These are phyloP conservation scores for Aegle marmelos DNA, from an alignment of 345 rosid genomes.

Conservation along the genomic window DNA sequence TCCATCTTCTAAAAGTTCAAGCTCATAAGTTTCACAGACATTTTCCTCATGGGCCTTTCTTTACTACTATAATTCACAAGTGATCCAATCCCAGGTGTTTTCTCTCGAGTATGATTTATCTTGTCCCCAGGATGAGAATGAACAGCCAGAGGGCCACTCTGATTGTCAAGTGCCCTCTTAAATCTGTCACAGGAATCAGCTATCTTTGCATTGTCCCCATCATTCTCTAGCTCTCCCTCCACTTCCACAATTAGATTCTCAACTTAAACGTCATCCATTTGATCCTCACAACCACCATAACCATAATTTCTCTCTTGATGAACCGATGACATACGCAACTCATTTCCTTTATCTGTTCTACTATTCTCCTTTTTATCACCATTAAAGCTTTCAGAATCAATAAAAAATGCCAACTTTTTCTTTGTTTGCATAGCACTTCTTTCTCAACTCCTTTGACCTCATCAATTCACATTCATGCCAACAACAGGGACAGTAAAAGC, in stretches of 20 bases:
- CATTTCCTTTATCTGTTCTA: not conserved
- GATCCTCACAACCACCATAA: not conserved
- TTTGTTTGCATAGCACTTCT: no score
- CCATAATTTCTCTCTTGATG: not conserved
- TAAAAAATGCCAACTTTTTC: no score
- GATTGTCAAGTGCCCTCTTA: not conserved
- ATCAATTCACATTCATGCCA: conserved; percentile 39
- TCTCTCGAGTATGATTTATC: not conserved
- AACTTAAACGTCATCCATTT: not conserved
- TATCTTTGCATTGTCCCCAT: not conserved
- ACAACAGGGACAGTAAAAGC: conserved; percentile 65
- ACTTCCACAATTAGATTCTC: conserved; percentile 1
- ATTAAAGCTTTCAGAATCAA: conserved; percentile 10
- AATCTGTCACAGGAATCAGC: not conserved
- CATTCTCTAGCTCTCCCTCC: not conserved
- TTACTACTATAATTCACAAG: not conserved
- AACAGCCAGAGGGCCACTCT: not conserved
- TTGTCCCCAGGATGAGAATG: not conserved
- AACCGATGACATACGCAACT: not conserved
- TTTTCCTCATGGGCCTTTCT: conserved; percentile 1
- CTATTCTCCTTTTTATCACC: conserved; percentile 6
- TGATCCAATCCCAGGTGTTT: not conserved
- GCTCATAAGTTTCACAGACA: not conserved
- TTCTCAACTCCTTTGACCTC: conserved; percentile 23
- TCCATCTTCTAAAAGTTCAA: conserved; percentile 3